A percentile compares a stretch with the other conserved stretches of the same genome.
phyloP scores from a whole-genome alignment of 805 yeast genomes.

The Metschnikowia henanensis region DNA sequence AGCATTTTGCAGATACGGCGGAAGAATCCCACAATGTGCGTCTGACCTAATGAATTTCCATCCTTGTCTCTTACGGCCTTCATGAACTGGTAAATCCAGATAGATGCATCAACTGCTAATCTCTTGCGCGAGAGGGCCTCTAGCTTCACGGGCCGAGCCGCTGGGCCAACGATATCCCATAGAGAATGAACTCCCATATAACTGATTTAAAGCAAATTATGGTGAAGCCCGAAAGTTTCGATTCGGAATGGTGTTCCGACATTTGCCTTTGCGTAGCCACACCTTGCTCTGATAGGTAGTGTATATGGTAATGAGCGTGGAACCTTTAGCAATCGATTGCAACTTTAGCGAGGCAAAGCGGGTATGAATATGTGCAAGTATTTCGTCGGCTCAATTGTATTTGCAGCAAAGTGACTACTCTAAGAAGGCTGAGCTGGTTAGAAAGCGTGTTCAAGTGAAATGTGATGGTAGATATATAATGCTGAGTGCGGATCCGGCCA shows the following conservation, averaged over 20 bases:
- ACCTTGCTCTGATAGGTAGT: conserved; percentile 2
- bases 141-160: conserved; percentile 85
- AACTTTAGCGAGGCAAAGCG: neutral
- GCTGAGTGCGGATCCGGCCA: neutral
- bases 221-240: too few relatives aligned
- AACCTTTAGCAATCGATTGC: conserved; percentile 9
- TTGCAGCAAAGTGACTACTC: too few relatives aligned
- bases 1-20: conserved; percentile 88
- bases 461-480: neutral
- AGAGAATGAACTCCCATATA: conserved; percentile 98
- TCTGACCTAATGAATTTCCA: conserved; percentile 72
- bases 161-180: conserved; percentile 90
- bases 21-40: conserved; percentile 95
- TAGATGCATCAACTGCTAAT: conserved; percentile 96
- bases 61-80: conserved; percentile 89
- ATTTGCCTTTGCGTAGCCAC: neutral
- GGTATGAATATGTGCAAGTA: too few relatives aligned
- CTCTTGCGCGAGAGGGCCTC: conserved; percentile 78
- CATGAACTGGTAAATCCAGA: conserved; percentile 96
- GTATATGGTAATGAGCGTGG: conserved; percentile 4
- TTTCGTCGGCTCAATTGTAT: too few relatives aligned
- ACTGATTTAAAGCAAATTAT: too few relatives aligned
- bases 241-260: neutral
- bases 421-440: too few relatives aligned
- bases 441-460: too few relatives aligned